Evolutionary conservation across 495 filamentous ascomycete species (phyloP), one percentile per base, ranked within the genome.

Genomic region (Daldinia decipiens): DNA sequence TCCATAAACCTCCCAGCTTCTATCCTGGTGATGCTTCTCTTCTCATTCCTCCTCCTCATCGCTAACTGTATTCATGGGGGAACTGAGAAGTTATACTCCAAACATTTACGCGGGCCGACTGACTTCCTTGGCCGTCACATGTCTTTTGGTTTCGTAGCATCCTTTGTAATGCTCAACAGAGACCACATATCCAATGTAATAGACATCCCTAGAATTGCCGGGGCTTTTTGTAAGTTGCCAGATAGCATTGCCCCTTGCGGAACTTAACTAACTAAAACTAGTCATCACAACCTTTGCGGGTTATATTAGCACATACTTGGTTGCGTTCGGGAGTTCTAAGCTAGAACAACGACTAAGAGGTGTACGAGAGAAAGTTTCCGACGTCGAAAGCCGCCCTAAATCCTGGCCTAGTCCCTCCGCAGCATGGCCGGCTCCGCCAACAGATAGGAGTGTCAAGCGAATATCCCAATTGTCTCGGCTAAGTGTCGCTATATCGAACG

Each of bases 51-150:
- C 24, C 70, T 75, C 70, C 40, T 66, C 4, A 31, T 68, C 26
- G 59, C 75, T 13, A 74, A 70, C 53, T 63, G 5, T 19, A 57
- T 77, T 19, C 63, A 72, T 32, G 27, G 13, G 57, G 56, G 70
- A 1, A 70, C 67, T 31, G 51, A 58, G n/a, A 51, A 40, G 21
- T 73, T 81, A 9, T 84, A 84, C 57, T 53, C 39, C 6, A 77
- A 64, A 26, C 64, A 77, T 27, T 51, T 84, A n/a, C 75, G 72
- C 51, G 70, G 76, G 12, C 72, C 81, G 65, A 77, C 78, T 13
- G 79, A 82, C 45, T 78, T 84, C 11, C 56, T 84, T 45, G 82
- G 82, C 57, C 79, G 82, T 7, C 82, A 84, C 67, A 84, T 84
- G 82, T 82, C 81, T 1, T 76, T 83, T 38, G 82, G 82, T 1